Conservation (phyloP, 2,329 filamentous ascomycete species). For the Triangularia verruculosa region DNA sequence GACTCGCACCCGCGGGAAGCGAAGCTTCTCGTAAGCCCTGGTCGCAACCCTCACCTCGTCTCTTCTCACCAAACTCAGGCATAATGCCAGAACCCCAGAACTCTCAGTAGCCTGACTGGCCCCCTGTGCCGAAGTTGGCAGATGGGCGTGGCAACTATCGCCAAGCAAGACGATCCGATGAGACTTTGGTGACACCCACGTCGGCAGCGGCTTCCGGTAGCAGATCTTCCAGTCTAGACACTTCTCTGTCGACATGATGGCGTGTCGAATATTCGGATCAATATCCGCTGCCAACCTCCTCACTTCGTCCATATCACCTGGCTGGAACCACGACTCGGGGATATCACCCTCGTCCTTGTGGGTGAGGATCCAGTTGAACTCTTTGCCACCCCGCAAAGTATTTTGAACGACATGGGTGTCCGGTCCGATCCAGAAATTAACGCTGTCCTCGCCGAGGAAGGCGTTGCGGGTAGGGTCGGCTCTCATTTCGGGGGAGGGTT, state of each 20-base stretch:
- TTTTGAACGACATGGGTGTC: slow-evolving; percentile 45
- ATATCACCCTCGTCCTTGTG: slow-evolving; percentile 44
- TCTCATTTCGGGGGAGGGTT: slow-evolving; percentile 33
- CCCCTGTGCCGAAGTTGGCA: slow-evolving; percentile 53
- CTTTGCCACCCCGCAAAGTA: slow-evolving; percentile 40
- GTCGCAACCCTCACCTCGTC: slow-evolving; percentile 40
- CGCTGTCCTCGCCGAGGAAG: slow-evolving; percentile 43
- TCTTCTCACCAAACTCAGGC: slow-evolving; percentile 42
- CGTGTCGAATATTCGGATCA: slow-evolving; percentile 45
- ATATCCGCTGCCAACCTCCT: slow-evolving; percentile 36
- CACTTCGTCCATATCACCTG: slow-evolving; percentile 46
- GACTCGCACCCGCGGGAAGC: slow-evolving; percentile 39
- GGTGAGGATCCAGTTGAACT: slow-evolving; percentile 48
- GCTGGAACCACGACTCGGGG: slow-evolving; percentile 47
- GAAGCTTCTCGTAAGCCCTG: slow-evolving; percentile 42
- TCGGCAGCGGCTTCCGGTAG: slow-evolving; percentile 50
- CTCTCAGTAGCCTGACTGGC: slow-evolving; percentile 55
- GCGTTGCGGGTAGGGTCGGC: slow-evolving; percentile 37
- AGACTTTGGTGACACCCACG: slow-evolving; percentile 47
- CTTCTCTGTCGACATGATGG: slow-evolving; percentile 43
- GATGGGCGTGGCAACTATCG: slow-evolving; percentile 53
- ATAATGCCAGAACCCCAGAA: slow-evolving; percentile 44
- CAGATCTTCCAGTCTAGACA: slow-evolving; percentile 55
- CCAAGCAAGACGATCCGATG: slow-evolving; percentile 50
- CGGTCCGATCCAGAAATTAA: slow-evolving; percentile 45